Evolutionary conservation across 2,329 filamentous ascomycete species (phyloP).

Genomic region (Sporothrix pallida): DNA sequence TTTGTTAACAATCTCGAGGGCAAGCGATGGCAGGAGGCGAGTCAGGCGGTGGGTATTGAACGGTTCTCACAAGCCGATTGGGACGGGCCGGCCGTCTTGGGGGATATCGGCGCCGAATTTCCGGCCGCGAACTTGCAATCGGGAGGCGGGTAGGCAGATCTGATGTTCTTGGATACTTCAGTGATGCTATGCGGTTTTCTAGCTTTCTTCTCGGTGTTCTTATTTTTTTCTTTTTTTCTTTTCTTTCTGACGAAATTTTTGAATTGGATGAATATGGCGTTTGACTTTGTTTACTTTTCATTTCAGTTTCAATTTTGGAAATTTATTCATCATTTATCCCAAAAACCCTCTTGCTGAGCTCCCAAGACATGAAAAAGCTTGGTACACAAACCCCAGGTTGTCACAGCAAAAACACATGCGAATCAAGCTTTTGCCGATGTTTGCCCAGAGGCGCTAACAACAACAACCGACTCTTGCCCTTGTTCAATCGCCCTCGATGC

Average conservation of each 20-base stretch:
- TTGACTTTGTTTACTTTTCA: slow-evolving; percentile 9
- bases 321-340: too few relatives aligned
- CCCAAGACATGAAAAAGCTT: slow-evolving; percentile 15
- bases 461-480: not conserved
- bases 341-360: not conserved
- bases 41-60: slow-evolving; percentile 40
- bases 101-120: not conserved
- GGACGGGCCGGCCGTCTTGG: slow-evolving; percentile 5
- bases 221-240: too few relatives aligned
- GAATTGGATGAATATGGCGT: not conserved
- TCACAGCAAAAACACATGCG: not conserved
- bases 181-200: too few relatives aligned
- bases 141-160: not conserved
- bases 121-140: not conserved
- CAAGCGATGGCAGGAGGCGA: slow-evolving; percentile 41
- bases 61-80: slow-evolving; percentile 41
- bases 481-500: not conserved
- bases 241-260: too few relatives aligned
- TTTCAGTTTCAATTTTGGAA: not conserved
- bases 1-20: slow-evolving; percentile 40
- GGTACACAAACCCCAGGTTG: not conserved
- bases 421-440: slow-evolving; percentile 28
- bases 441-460: slow-evolving; percentile 26
- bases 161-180: not conserved
- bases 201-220: too few relatives aligned